These are phyloP conservation scores for Annulohypoxylon maeteangense DNA, from an alignment of 495 filamentous ascomycete species.

Conservation along the genomic window DNA sequence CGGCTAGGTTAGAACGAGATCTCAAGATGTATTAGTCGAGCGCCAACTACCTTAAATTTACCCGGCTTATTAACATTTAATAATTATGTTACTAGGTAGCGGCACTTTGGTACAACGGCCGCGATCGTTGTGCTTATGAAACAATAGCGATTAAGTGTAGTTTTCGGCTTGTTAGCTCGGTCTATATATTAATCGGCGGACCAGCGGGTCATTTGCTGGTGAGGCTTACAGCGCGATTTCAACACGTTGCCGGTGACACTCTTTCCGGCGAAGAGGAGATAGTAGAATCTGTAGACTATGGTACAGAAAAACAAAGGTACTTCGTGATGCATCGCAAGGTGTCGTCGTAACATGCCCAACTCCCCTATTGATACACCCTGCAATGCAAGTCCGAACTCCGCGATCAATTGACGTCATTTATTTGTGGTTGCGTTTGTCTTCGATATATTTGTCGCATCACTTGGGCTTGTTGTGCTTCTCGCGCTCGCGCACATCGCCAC, in stretches of 20 bases:
- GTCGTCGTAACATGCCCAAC: constrained; percentile 12
- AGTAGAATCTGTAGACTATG: constrained; percentile 18
- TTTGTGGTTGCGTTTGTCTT: constrained; percentile 15
- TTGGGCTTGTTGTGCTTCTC: constrained; percentile 25
- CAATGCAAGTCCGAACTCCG: constrained; percentile 42
- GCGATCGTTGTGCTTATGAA: background rate
- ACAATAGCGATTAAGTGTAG: background rate
- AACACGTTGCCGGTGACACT: constrained; percentile 4
- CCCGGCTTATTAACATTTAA: constrained; percentile 3
- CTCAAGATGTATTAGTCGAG: background rate
- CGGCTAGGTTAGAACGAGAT: background rate
- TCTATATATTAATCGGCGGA: background rate
- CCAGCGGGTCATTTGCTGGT: background rate
- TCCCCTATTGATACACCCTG: constrained; percentile 22
- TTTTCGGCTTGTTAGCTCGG: background rate
- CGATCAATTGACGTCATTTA: constrained; percentile 13
- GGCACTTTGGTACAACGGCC: background rate
- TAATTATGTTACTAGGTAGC: background rate
- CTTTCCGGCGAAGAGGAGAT: constrained; percentile 33
- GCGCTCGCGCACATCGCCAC: constrained; percentile 65
- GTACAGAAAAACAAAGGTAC: constrained; percentile 25
- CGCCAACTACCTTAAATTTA: constrained; percentile 15
- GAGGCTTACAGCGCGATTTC: background rate
- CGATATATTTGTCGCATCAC: background rate
- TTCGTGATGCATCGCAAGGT: constrained; percentile 35